Base-by-base conservation (phyloP, 1,284 basidiomycete species). In the Irpex sp. region DNA sequence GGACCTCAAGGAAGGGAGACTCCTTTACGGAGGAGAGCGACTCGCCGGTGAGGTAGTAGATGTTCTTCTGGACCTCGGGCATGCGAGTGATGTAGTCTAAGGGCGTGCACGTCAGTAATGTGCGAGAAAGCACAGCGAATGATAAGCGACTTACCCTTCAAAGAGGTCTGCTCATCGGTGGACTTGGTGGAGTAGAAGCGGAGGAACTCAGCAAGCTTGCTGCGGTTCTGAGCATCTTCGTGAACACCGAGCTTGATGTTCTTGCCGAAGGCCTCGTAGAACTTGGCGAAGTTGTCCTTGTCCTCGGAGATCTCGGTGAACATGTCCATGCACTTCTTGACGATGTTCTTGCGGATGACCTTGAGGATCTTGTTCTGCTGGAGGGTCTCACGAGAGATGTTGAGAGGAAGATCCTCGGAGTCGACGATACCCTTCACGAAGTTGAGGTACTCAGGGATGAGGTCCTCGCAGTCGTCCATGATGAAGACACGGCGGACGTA, bases 301-400 rank as follows among this genome's bases (percentile, higher is more conserved):
- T 99, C 97, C 86, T 99, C 97, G 61, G 96, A 91, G 67, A 99
- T 97, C 85, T 99, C 97, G 71, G 80, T 84, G 85, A 99, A 89
- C 76, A 98, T 83, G 76, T 99, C 97, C 77, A 99, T 79, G 75
- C 93, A 92, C 86, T 98, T 98, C 90, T 97, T 99, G 80, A 99
- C 97, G 66, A 99, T 87, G 84, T 96, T 96, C 87, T 96, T 95
- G 78, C 95, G 93, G 79, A 97, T 97, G 78, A 97, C 96, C 88
- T 99, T 99, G 75, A 99, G 90, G 71, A 99, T 99, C 91, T 99
- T 99, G 90, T 98, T 99, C 80, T 99, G 97, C 81, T 99, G 97
- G 65, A 99, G 90, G 38, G 96, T 98, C 87, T 99, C 97, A 83
- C 97, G 96, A 64, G 97, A 99, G 80, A 99, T 98, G 88, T 99